These are phyloP conservation scores for Dioszegia crocea DNA, from an alignment of 768 basidiomycete genomes.

Conservation along the genomic window DNA sequence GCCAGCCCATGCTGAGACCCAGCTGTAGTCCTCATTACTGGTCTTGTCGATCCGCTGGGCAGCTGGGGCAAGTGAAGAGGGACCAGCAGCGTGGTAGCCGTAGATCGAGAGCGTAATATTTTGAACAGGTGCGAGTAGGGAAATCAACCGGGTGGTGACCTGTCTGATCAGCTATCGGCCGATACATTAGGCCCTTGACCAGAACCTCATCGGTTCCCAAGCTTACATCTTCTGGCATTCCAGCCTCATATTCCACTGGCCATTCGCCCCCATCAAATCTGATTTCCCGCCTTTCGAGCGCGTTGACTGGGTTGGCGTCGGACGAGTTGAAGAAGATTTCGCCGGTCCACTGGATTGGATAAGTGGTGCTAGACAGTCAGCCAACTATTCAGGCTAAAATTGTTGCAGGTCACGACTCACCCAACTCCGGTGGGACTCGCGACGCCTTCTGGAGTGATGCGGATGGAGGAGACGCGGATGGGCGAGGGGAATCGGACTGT, in stretches of 20 bases:
- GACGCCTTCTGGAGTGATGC: constrained; percentile 31
- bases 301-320: constrained; percentile 28
- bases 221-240: constrained; percentile 38
- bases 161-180: constrained; percentile 13
- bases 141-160: constrained; percentile 33
- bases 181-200: too few species aligned
- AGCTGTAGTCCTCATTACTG: constrained; percentile 10
- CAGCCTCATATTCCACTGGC: constrained; percentile 23
- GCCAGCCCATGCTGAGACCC: constrained; percentile 27
- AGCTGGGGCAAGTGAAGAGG: background rate
- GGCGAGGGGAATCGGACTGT: constrained; percentile 20
- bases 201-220: background rate
- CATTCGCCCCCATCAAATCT: constrained; percentile 7
- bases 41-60: background rate
- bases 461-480: constrained; percentile 14
- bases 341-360: constrained; percentile 21
- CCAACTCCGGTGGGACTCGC: constrained; percentile 7
- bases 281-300: constrained; percentile 17
- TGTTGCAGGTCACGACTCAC: constrained; percentile 11
- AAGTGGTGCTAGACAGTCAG: constrained; percentile 18
- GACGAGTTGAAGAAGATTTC: constrained; percentile 26
- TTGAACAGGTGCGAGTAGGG: constrained; percentile 23
- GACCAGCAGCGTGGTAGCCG: constrained; percentile 12
- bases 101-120: constrained; percentile 30
- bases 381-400: too few species aligned